These are phyloP conservation scores for Metroxylon sagu DNA, from an alignment of 176 grass and related monocot species.

Conservation along the genomic window DNA sequence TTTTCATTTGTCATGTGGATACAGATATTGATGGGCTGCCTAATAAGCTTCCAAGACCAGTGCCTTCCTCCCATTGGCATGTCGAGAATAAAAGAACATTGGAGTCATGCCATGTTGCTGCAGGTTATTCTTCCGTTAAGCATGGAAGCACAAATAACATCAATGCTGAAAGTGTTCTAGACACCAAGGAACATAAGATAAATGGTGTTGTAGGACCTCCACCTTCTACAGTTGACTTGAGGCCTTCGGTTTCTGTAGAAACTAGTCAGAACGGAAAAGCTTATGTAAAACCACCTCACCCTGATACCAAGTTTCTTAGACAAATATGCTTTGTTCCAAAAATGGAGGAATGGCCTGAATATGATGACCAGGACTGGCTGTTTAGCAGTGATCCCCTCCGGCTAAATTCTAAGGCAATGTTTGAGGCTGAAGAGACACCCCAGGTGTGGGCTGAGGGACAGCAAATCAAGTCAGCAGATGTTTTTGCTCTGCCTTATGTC, in stretches of 20 bases:
- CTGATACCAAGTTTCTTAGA: neutral
- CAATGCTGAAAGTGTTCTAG: neutral
- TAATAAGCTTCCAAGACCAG: neutral
- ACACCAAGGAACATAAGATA: neutral
- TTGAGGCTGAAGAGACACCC: neutral
- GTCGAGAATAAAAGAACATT: neutral
- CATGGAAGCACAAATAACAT: neutral
- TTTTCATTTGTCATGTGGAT: neutral
- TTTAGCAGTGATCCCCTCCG: neutral
- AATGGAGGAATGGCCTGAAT: neutral
- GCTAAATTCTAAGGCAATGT: neutral
- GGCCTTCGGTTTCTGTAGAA: neutral
- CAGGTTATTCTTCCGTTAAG: neutral
- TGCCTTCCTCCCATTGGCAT: neutral
- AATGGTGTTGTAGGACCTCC: neutral
- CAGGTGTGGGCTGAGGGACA: neutral
- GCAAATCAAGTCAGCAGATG: neutral
- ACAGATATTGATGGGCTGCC: neutral
- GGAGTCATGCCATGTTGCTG: neutral
- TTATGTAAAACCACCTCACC: neutral
- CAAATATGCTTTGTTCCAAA: neutral
- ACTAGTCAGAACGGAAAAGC: neutral
- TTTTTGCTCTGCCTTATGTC: slow-evolving; percentile 2
- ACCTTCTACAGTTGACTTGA: neutral
- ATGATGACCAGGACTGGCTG: slow-evolving; percentile 1